Percentiles rank a stretch among this genome's conserved stretches.
Conservation (phyloP, 2,329 filamentous ascomycete species). For the Penicillium sp. region DNA sequence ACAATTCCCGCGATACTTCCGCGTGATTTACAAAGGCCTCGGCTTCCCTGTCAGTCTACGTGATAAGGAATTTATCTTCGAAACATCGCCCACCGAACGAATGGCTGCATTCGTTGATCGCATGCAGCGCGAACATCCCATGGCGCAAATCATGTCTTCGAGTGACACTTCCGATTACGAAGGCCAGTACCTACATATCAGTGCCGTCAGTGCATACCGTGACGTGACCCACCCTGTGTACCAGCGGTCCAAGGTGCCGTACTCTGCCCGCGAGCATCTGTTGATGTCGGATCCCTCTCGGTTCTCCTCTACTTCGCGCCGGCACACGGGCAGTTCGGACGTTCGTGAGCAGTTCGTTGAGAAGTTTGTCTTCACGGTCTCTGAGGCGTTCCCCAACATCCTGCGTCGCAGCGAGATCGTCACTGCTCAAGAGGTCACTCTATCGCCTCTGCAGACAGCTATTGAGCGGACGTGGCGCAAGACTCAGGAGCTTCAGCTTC, state of each 20-base stretch:
- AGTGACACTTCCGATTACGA: slow-evolving; percentile 77
- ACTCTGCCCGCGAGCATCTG: slow-evolving; percentile 82
- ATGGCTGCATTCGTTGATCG: slow-evolving; percentile 83
- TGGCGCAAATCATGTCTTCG: slow-evolving; percentile 75
- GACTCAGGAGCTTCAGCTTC: slow-evolving; percentile 75
- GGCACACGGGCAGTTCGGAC: slow-evolving; percentile 67
- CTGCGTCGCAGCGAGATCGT: slow-evolving; percentile 84
- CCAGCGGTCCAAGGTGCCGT: slow-evolving; percentile 81
- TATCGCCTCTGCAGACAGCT: slow-evolving; percentile 81
- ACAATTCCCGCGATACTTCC: slow-evolving; percentile 82
- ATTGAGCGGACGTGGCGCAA: slow-evolving; percentile 89
- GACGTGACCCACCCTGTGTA: slow-evolving; percentile 82
- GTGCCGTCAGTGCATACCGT: slow-evolving; percentile 76
- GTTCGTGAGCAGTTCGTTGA: slow-evolving; percentile 75
- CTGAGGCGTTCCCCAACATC: slow-evolving; percentile 88
- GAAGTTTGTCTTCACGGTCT: slow-evolving; percentile 81
- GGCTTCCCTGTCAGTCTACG: slow-evolving; percentile 80
- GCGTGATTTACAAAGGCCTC: slow-evolving; percentile 83
- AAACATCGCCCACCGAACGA: slow-evolving; percentile 75
- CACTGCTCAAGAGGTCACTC: slow-evolving; percentile 63
- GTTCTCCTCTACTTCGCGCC: slow-evolving; percentile 75
- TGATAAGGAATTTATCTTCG: slow-evolving; percentile 91
- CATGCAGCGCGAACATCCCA: slow-evolving; percentile 86
- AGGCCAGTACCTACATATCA: slow-evolving; percentile 86
- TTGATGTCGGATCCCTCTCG: slow-evolving; percentile 74